phyloP scores from a whole-genome alignment of 805 yeast genomes.

The Maudiozyma saulgeensis region DNA sequence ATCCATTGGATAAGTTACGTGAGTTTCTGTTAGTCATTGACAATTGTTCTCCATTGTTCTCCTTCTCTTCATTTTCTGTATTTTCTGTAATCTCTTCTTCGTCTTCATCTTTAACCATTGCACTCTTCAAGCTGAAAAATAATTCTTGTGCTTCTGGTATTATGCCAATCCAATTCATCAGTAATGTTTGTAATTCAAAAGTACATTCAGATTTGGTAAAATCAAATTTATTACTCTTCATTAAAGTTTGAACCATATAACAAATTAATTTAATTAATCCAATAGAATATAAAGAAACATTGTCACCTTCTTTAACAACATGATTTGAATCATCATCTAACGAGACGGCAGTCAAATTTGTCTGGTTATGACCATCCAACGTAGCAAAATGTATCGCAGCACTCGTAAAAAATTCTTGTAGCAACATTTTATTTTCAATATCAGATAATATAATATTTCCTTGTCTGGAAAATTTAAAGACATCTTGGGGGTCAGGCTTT shows the following conservation, averaged over 20 bases:
- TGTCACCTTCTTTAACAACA: constrained; percentile 11
- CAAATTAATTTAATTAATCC: constrained; percentile 49
- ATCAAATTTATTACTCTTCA: constrained; percentile 36
- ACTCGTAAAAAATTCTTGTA: constrained; percentile 62
- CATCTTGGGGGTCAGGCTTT: constrained; percentile 5
- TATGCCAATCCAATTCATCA: constrained; percentile 56
- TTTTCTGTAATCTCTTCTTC: constrained; percentile 1
- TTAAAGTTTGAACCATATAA: constrained; percentile 48
- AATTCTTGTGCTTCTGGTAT: constrained; percentile 54
- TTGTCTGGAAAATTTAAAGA: constrained; percentile 40
- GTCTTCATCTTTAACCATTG: constrained; percentile 1
- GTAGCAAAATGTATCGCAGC: constrained; percentile 35
- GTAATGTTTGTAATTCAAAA: constrained; percentile 48
- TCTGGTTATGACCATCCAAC: not conserved
- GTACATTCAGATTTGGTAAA: constrained; percentile 43
- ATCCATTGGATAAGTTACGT: too few species aligned
- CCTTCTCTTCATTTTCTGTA: not conserved
- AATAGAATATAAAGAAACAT: constrained; percentile 28
- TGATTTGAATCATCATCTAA: not conserved
- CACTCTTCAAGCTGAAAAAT: constrained; percentile 34
- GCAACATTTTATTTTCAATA: constrained; percentile 53
- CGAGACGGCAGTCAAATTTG: too few species aligned
- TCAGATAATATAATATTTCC: constrained; percentile 47
- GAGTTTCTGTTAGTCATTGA: not conserved
- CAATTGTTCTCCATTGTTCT: not conserved